These are phyloP conservation scores for Oryza longistaminata DNA, from an alignment of 176 grass and related monocot genomes.

Conservation along the genomic window DNA sequence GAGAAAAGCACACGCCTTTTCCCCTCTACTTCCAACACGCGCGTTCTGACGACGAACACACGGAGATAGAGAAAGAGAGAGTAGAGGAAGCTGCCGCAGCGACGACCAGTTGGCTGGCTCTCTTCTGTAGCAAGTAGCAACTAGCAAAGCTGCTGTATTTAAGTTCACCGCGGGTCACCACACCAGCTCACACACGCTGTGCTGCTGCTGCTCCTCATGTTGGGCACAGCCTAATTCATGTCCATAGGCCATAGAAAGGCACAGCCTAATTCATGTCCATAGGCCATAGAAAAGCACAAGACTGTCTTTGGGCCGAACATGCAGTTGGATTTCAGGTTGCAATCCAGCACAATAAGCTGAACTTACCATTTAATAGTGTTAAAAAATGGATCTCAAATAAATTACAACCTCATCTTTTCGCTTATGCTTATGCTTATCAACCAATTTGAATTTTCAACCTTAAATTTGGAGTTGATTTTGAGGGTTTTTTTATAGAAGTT, in stretches of 20 bases:
- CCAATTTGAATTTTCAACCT: too few relatives aligned
- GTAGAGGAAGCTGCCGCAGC: neutral
- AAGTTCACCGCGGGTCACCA: constrained; percentile 44
- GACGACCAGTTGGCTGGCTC: constrained; percentile 14
- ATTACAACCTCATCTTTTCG: too few relatives aligned
- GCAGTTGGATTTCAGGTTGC: neutral
- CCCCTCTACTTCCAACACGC: neutral
- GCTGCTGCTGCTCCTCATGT: neutral
- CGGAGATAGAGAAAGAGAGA: neutral
- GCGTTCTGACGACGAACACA: constrained; percentile 36
- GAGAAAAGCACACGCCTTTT: constrained; percentile 1
- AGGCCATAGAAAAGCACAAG: neutral
- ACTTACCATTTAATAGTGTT: neutral
- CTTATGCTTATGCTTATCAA: too few relatives aligned
- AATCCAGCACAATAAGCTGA: neutral
- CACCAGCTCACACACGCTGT: constrained; percentile 29
- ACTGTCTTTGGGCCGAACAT: neutral
- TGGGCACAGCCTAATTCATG: neutral
- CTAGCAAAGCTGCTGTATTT: constrained; percentile 3
- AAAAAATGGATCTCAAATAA: too few relatives aligned
- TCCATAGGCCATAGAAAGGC: neutral
- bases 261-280: neutral
- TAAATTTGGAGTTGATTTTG: too few relatives aligned
- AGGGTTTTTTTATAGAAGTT: too few relatives aligned
- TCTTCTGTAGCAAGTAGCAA: neutral